Evolutionary conservation across 148 eudicot species (phyloP).

Genomic region (Drosera capensis): DNA sequence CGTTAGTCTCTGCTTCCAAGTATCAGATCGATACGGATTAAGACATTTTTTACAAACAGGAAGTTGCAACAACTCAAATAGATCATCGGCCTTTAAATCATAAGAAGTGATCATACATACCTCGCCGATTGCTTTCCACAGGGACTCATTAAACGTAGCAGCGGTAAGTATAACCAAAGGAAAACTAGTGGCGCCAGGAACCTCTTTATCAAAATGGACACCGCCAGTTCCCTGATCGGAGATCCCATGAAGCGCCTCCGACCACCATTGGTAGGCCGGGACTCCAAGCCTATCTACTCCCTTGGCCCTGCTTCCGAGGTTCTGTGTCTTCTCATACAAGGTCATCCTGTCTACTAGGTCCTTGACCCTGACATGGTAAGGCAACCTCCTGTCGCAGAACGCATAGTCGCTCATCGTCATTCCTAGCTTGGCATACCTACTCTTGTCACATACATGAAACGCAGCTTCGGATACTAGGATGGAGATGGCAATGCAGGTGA

Average conservation of each 20-base stretch:
- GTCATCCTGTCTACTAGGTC: conserved; percentile 36
- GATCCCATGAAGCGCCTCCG: conserved; percentile 60
- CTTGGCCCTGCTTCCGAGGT: conserved; percentile 24
- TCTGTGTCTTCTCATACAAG: conserved; percentile 24
- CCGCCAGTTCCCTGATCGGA: conserved; percentile 21
- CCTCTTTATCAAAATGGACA: conserved; percentile 16
- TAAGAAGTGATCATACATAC: too few species aligned
- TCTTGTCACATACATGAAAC: conserved; percentile 3
- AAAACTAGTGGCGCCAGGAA: conserved; percentile 44
- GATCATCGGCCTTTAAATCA: too few species aligned
- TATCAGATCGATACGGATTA: too few species aligned
- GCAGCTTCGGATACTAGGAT: not conserved
- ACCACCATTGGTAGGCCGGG: conserved; percentile 54
- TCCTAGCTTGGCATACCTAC: not conserved
- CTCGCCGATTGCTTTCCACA: conserved; percentile 20
- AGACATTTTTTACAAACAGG: too few species aligned
- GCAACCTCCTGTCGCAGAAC: conserved; percentile 24
- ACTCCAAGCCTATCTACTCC: conserved; percentile 36
- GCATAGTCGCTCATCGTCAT: conserved; percentile 2
- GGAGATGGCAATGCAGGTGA: not conserved
- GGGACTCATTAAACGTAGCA: conserved; percentile 26
- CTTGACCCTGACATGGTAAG: conserved; percentile 17
- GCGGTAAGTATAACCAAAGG: conserved; percentile 43
- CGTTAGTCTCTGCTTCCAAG: too few species aligned
- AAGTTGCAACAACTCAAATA: too few species aligned